A percentile compares a stretch with the other conserved stretches of the same genome.
Evolutionary conservation across 192 early-diverging fungal species (phyloP).

Genomic region (Dispira parvispora): DNA sequence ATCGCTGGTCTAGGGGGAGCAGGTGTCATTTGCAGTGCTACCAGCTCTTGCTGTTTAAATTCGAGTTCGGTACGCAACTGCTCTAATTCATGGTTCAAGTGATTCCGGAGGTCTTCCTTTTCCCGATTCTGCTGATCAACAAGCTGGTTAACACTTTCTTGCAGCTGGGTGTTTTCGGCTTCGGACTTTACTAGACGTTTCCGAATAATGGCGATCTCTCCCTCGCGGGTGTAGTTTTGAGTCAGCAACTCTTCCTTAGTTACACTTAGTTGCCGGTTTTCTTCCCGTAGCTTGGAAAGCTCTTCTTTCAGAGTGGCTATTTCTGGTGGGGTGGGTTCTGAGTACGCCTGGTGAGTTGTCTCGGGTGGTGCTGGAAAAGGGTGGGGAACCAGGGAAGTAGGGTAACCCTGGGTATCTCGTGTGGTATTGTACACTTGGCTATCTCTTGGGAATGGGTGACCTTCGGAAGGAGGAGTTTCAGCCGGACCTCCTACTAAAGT

Average conservation of each 20-base stretch:
- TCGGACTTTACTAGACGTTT: conserved; percentile 8
- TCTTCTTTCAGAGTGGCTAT: neutral
- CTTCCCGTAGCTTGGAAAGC: neutral
- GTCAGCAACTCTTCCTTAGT: conserved; percentile 3
- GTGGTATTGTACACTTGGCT: too few relatives aligned
- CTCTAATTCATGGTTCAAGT: neutral
- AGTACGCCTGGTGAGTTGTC: neutral
- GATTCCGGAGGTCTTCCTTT: neutral
- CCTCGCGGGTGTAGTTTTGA: conserved; percentile 5
- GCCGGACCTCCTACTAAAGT: too few relatives aligned
- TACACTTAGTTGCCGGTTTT: neutral
- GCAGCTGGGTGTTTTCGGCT: conserved; percentile 7
- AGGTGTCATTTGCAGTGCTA: neutral
- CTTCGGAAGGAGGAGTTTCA: too few relatives aligned
- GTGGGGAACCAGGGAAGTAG: too few relatives aligned
- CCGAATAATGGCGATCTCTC: conserved; percentile 11
- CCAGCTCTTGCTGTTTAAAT: conserved; percentile 6
- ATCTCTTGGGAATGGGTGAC: too few relatives aligned
- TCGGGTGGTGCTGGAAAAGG: too few relatives aligned
- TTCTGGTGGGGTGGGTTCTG: neutral
- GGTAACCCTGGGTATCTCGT: too few relatives aligned
- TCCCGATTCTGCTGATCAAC: neutral
- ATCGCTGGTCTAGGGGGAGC: neutral
- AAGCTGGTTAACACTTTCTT: neutral
- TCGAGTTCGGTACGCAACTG: neutral